These are phyloP conservation scores for Sporothrix pseudoabietina DNA, from an alignment of 2,329 filamentous ascomycete genomes.

Conservation along the genomic window DNA sequence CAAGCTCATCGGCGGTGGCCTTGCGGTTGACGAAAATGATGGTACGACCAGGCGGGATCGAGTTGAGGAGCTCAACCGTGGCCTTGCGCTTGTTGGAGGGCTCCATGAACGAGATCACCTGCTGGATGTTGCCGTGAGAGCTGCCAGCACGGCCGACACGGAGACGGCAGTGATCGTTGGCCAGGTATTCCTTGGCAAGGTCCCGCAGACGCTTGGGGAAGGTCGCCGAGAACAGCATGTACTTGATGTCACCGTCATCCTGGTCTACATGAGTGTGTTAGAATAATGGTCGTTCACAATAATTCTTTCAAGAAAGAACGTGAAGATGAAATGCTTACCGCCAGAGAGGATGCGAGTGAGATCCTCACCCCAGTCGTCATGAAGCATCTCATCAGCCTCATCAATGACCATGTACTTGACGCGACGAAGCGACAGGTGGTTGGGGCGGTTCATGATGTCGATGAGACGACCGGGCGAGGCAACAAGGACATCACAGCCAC, in stretches of 20 bases:
- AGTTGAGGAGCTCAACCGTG: slow-evolving; percentile 71
- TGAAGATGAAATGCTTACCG: slow-evolving; percentile 57
- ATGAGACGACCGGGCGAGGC: slow-evolving; percentile 83
- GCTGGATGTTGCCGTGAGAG: slow-evolving; percentile 78
- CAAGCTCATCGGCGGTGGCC: slow-evolving; percentile 74
- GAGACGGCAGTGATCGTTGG: slow-evolving; percentile 74
- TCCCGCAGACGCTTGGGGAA: slow-evolving; percentile 80
- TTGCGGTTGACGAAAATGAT: slow-evolving; percentile 90
- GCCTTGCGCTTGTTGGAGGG: slow-evolving; percentile 67
- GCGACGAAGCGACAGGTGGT: slow-evolving; percentile 70
- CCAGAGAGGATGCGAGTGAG: slow-evolving; percentile 76
- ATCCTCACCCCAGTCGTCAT: slow-evolving; percentile 74
- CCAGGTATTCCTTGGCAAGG: slow-evolving; percentile 75
- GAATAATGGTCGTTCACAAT: not conserved
- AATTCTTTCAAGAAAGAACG: not conserved
- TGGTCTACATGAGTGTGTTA: slow-evolving; percentile 57
- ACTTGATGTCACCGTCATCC: slow-evolving; percentile 68
- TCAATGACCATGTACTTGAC: slow-evolving; percentile 84
- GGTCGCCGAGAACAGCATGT: slow-evolving; percentile 91
- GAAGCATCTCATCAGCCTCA: slow-evolving; percentile 91
- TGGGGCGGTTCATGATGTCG: slow-evolving; percentile 76
- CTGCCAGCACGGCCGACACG: slow-evolving; percentile 85
- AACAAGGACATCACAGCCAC: slow-evolving; percentile 87
- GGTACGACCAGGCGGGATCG: slow-evolving; percentile 72
- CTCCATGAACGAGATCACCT: slow-evolving; percentile 71